phyloP scores from a whole-genome alignment of 1,284 basidiomycete species.

The Cutaneotrichosporon sp. region DNA sequence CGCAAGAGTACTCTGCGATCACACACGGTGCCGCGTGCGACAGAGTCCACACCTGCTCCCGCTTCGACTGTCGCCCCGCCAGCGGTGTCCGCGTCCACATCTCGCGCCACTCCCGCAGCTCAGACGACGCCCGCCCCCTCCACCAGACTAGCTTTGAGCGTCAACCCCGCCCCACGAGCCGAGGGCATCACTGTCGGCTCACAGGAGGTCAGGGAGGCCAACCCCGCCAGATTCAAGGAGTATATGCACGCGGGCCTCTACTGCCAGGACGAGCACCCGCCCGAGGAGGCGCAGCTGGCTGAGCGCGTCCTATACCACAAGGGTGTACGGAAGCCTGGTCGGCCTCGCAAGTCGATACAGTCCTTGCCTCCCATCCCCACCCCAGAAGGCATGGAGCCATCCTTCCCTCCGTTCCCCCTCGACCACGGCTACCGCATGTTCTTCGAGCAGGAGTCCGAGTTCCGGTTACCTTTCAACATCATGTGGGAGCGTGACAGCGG shows the following conservation, averaged over 20 bases:
- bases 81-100: not conserved
- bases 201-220: constrained; percentile 6
- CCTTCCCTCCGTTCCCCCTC: constrained; percentile 46
- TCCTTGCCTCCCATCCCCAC: constrained; percentile 10
- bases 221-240: constrained; percentile 33
- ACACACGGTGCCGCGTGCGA: not conserved
- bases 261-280: constrained; percentile 40
- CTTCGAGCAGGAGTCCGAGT: constrained; percentile 45
- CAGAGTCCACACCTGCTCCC: constrained; percentile 3
- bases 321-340: constrained; percentile 11
- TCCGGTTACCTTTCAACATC: constrained; percentile 51
- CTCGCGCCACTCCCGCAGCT: not conserved
- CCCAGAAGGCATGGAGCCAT: constrained; percentile 7
- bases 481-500: constrained; percentile 50
- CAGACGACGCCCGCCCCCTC: not conserved
- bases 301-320: constrained; percentile 30
- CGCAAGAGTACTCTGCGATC: constrained; percentile 20
- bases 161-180: not conserved
- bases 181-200: constrained; percentile 6
- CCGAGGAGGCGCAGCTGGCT: constrained; percentile 32
- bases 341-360: constrained; percentile 10
- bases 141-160: not conserved
- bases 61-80: not conserved
- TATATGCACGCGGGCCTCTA: constrained; percentile 46
- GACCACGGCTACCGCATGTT: constrained; percentile 41